These are phyloP conservation scores for Talinum fruticosum DNA, from an alignment of 148 eudicot genomes.

Conservation along the genomic window DNA sequence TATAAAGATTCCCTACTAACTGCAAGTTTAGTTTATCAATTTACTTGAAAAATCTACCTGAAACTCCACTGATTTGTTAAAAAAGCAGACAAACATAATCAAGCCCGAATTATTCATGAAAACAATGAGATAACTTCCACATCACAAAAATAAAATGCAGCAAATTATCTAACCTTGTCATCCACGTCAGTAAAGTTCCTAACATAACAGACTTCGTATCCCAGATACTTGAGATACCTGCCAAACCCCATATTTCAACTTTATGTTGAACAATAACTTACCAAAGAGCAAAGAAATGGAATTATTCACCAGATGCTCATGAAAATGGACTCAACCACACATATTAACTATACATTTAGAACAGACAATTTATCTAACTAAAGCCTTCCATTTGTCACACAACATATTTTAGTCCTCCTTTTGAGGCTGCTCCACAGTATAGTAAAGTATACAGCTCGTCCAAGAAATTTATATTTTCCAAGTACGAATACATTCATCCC, in stretches of 20 bases:
- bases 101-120: background rate
- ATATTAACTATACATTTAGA: background rate
- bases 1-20: background rate
- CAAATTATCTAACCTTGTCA: slow-evolving; percentile 65
- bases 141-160: background rate
- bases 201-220: slow-evolving; percentile 87
- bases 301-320: background rate
- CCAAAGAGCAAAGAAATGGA: slow-evolving; percentile 7
- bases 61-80: background rate
- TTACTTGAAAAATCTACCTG: background rate
- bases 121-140: background rate
- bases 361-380: background rate
- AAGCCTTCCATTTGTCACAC: background rate
- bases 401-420: background rate
- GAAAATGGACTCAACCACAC: background rate
- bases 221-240: slow-evolving; percentile 80
- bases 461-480: background rate
- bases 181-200: slow-evolving; percentile 98
- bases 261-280: background rate
- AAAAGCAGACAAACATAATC: background rate
- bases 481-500: background rate
- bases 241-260: slow-evolving; percentile 32
- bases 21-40: background rate
- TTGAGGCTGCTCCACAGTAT: background rate
- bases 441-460: background rate